Percentiles rank a stretch among this genome's conserved stretches.
Conservation (phyloP, 2,329 filamentous ascomycete genomes). For the Curvularia spicifera region DNA sequence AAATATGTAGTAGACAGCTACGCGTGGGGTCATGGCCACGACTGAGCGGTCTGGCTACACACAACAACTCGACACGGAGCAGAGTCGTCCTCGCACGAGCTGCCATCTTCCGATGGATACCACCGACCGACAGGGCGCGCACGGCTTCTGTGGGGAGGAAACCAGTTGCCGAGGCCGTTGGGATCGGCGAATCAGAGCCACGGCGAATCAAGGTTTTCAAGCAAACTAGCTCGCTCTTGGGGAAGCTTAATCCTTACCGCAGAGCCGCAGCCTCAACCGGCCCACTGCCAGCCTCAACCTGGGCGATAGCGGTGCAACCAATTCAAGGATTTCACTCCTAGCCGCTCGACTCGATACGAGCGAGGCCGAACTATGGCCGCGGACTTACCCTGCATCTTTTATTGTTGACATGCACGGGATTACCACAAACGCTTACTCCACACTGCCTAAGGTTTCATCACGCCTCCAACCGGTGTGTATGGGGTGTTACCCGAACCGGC, state of each 20-base stretch:
- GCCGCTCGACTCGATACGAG: constrained; percentile 15
- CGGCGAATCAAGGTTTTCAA: constrained; percentile 16
- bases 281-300: constrained; percentile 20
- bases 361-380: constrained; percentile 21
- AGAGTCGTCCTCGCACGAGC: constrained; percentile 13
- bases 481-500: constrained; percentile 7
- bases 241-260: constrained; percentile 18
- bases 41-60: constrained; percentile 1
- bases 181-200: constrained; percentile 4
- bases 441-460: constrained; percentile 18
- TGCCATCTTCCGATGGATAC: constrained; percentile 3
- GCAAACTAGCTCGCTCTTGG: constrained; percentile 17
- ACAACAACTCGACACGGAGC: background rate
- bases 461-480: constrained; percentile 7
- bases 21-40: constrained; percentile 1
- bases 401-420: constrained; percentile 12
- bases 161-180: constrained; percentile 5
- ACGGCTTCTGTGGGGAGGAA: constrained; percentile 8
- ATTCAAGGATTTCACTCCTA: constrained; percentile 21
- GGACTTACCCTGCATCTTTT: constrained; percentile 5
- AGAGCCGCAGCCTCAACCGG: constrained; percentile 13
- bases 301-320: constrained; percentile 19
- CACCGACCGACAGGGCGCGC: background rate
- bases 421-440: constrained; percentile 20
- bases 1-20: background rate